Base-by-base conservation (phyloP, 1,284 basidiomycete genomes). In the Apiotrichum sp. region DNA sequence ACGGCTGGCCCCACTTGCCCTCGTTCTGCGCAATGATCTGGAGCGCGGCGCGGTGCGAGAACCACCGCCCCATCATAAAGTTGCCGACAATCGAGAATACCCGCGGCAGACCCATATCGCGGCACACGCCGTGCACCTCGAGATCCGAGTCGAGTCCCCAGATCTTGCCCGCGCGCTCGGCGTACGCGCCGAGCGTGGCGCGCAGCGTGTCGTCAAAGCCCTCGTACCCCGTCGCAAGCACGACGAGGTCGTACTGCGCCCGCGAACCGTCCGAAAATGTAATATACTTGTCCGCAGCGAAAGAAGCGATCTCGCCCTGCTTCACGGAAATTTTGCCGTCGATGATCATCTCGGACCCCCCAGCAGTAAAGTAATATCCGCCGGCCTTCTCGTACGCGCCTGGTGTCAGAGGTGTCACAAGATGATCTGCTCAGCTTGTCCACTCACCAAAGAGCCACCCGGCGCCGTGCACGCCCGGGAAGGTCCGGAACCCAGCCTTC, bases 281-380 rank as follows among this genome's bases (percentile, higher is more conserved):
- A 9, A 88, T 65, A 0, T 82, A 82, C 6, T 71, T 79, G 61
- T 81, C 78, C 0, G 81, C 32, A 38, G 64, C 64, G 49, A 71
- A 72, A 11, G 59, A 58, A 16, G 80, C 76, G 59, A 86, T 80
- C 53, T 79, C 75, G 46, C 84, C 84, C 63, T 80, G 84, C 73
- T 88, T 86, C 48, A 89, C 74, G 69, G 87, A 87, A 74, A 89
- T 87, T 65, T 85, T 83, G 33, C 83, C 82, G 55, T 87, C 83
- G 33, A 83, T 79, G 62, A 89, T 82, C 56, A 82, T 71, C 66
- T 84, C 80, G 42, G 35, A 40, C 32, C 54, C 51, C 53, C 86
- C 87, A 65, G 63, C 55, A 74, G 79, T 78, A 77, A 78, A 75
- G 65, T 79, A 79, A 63, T 78, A 79, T 2, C 77, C 78, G 11